Conservation (phyloP, 495 filamentous ascomycete species). For the Hypomontagnella submonticulosa region DNA sequence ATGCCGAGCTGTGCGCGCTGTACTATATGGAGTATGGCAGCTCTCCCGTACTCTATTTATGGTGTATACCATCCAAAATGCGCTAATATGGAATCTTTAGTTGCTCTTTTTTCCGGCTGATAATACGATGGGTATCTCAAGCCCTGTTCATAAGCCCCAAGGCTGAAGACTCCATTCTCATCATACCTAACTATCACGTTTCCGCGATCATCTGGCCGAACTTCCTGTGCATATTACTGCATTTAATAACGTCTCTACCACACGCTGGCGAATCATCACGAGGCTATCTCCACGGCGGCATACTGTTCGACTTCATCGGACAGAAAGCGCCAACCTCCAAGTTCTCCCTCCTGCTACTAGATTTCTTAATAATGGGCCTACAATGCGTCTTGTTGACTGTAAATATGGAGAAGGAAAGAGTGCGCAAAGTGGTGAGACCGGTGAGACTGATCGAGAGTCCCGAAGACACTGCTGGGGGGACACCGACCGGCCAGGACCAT, state of each 20-base stretch:
- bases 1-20: constrained; percentile 79
- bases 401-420: constrained; percentile 72
- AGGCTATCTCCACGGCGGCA: constrained; percentile 84
- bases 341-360: constrained; percentile 70
- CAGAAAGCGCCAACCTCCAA: constrained; percentile 79
- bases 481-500: constrained; percentile 67
- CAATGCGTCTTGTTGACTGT: constrained; percentile 81
- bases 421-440: constrained; percentile 56
- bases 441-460: constrained; percentile 32
- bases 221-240: constrained; percentile 76
- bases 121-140: constrained; percentile 76
- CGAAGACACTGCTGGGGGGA: constrained; percentile 32
- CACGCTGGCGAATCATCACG: constrained; percentile 78
- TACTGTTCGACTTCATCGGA: constrained; percentile 89
- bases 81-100: constrained; percentile 56
- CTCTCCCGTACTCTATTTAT: background rate
- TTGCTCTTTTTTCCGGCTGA: constrained; percentile 79
- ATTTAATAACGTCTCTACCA: constrained; percentile 70
- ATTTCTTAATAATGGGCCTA: constrained; percentile 71
- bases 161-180: constrained; percentile 61
- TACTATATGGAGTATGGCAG: constrained; percentile 89
- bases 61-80: constrained; percentile 3
- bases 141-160: constrained; percentile 84
- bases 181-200: constrained; percentile 75
- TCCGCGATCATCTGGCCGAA: constrained; percentile 76